Evolutionary conservation across 331 rosid genomes (phyloP), one percentile per base, ranked within the genome.

Genomic region (Erythrophleum ivorense): DNA sequence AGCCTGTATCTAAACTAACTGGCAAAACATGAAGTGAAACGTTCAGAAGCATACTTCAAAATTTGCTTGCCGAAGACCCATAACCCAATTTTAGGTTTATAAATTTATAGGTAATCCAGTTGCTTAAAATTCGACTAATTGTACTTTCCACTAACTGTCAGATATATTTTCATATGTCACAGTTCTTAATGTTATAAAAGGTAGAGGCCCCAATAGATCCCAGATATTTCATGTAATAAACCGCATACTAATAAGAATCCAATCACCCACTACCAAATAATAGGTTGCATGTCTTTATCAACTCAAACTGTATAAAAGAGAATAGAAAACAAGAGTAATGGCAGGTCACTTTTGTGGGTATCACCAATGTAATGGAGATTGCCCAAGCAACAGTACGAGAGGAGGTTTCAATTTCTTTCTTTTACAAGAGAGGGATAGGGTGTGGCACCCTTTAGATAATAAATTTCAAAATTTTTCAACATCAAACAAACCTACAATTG

Each of bases 251-350:
- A 33, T 7, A 31, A 62, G 19, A 24, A 64, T 40, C 38, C 24
- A 52, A 2, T 40, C 55, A 38, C 75, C 73, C 48, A 81, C 52
- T 9, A 43, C 36, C 15, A 55, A 67, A 31, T 29, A 79, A 70
- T 54, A 69, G 31, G 18, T 79, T 71, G 34, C 34, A 9, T 3
- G 40, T 59, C 43, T 71, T 57, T 46, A n/a, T 71, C 19, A 69
- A 57, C 38, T 69, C 36, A 45, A 49, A 19, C 38, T 15, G 31
- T 15, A 78, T 38, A 67, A 38, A 67, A 38, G 76, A 67, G 57
- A 29, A 24, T 19, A 11, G 24, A 79, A 24, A 68, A 24, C 29
- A 24, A 40, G 24, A 68, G 58, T 29, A 55, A 16, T 3, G 16
- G 67, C 48, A 19, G 41, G 60, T 57, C 71, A 68, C 67, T 53